Percentiles rank a stretch among this genome's conserved stretches.
These are phyloP conservation scores for Ogataea angusta DNA, from an alignment of 805 yeast genomes.

Conservation along the genomic window DNA sequence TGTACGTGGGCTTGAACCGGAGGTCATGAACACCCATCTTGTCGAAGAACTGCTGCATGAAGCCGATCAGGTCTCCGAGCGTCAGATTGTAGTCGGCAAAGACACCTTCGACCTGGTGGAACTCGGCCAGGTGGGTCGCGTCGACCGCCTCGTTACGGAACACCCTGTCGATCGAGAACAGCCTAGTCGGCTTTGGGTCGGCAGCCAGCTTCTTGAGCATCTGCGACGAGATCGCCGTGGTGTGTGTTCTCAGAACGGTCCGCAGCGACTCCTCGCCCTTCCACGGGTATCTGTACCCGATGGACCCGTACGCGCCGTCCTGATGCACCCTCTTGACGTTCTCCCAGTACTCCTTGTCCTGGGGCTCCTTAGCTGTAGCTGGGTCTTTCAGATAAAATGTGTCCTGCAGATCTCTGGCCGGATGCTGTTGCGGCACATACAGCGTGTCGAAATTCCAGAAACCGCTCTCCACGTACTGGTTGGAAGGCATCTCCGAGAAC, in stretches of 20 bases:
- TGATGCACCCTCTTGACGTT: slow-evolving; percentile 83
- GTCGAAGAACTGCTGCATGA: slow-evolving; percentile 95
- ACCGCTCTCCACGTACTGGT: slow-evolving; percentile 96
- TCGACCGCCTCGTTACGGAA: slow-evolving; percentile 99
- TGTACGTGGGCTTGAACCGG: slow-evolving; percentile 97
- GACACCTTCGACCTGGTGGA: slow-evolving; percentile 99
- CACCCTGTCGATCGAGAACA: slow-evolving; percentile 95
- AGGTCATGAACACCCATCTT: slow-evolving; percentile 96
- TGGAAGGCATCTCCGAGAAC: slow-evolving; percentile 98
- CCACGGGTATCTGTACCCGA: slow-evolving; percentile 99
- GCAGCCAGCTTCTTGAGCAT: slow-evolving; percentile 85
- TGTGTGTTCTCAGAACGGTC: slow-evolving; percentile 94
- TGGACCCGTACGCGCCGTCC: slow-evolving; percentile 86
- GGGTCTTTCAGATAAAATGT: slow-evolving; percentile 98
- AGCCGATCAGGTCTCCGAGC: slow-evolving; percentile 93
- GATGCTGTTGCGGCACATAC: slow-evolving; percentile 98
- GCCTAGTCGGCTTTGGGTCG: slow-evolving; percentile 85
- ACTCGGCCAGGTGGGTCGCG: slow-evolving; percentile 98
- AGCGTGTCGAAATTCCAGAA: slow-evolving; percentile 99
- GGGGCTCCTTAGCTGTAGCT: slow-evolving; percentile 71
- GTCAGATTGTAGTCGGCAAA: slow-evolving; percentile 94
- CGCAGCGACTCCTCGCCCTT: slow-evolving; percentile 83
- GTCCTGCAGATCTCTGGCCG: slow-evolving; percentile 98
- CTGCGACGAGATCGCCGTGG: slow-evolving; percentile 89
- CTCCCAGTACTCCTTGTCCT: slow-evolving; percentile 73